A percentile compares a stretch with the other conserved stretches of the same genome.
Conservation (phyloP, 73 alveolate species). For the Paramecium biaurelia region DNA sequence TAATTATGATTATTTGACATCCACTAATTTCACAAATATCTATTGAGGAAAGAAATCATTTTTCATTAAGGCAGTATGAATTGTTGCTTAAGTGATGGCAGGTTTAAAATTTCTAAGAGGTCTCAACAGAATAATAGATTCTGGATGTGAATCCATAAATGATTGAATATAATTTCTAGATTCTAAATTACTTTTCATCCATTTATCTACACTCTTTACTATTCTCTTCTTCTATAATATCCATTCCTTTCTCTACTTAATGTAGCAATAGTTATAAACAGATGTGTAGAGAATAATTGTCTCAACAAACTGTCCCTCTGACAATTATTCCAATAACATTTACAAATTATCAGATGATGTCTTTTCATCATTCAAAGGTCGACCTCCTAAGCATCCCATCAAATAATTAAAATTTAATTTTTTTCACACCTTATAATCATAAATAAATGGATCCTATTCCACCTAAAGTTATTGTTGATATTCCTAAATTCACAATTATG, state of each 20-base stretch:
- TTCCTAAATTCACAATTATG: background rate
- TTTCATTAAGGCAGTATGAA: background rate
- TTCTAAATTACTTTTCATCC: background rate
- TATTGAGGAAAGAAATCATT: background rate
- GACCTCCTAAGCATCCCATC: background rate
- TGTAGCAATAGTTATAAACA: background rate
- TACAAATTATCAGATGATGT: background rate
- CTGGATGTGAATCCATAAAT: background rate
- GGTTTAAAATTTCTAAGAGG: background rate
- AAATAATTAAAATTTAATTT: background rate
- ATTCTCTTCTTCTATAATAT: background rate
- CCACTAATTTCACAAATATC: background rate
- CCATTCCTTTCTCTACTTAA: background rate
- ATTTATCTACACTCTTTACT: background rate
- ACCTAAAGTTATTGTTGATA: background rate
- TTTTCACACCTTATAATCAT: background rate
- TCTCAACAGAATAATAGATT: background rate
- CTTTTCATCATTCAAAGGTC: background rate
- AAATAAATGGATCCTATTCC: background rate
- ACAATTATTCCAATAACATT: background rate
- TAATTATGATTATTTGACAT: background rate
- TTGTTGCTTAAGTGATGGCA: background rate
- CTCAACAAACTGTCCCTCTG: background rate
- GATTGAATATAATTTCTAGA: background rate
- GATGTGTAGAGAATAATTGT: background rate